Conservation (phyloP, 2,329 filamentous ascomycete species). For the Fusarium armeniacum region DNA sequence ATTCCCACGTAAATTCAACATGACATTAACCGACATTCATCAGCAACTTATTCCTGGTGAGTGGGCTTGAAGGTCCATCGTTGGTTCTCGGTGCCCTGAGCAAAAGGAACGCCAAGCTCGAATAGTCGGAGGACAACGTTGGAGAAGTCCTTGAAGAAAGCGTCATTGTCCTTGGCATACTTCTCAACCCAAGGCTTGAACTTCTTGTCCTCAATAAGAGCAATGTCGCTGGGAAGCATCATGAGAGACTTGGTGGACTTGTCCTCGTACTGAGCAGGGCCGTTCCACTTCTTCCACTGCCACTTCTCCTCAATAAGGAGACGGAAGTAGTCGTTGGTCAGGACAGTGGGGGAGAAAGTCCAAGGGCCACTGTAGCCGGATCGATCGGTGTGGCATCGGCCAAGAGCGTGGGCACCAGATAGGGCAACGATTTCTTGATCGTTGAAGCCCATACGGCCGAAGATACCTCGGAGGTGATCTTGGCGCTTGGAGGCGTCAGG, state of each 20-base stretch:
- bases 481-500: conserved; percentile 83
- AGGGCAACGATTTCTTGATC: conserved; percentile 97
- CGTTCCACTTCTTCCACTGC: conserved; percentile 91
- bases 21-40: conserved; percentile 2
- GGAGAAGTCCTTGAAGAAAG: conserved; percentile 94
- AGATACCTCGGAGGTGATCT: conserved; percentile 90
- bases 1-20: conserved; percentile 36
- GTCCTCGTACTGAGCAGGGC: conserved; percentile 90
- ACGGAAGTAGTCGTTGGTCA: conserved; percentile 96
- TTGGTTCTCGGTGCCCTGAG: conserved; percentile 69
- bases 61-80: conserved; percentile 75
- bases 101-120: conserved; percentile 93
- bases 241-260: conserved; percentile 88
- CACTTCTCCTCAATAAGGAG: conserved; percentile 93
- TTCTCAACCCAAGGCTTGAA: conserved; percentile 85
- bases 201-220: conserved; percentile 86
- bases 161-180: conserved; percentile 91
- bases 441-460: conserved; percentile 97
- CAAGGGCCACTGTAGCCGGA: conserved; percentile 90
- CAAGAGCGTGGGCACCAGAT: conserved; percentile 85
- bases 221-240: conserved; percentile 97
- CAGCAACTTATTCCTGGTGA: conserved; percentile 51
- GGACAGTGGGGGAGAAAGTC: conserved; percentile 90
- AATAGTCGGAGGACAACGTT: conserved; percentile 85
- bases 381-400: conserved; percentile 90